Base-by-base conservation (phyloP, 2,329 filamentous ascomycete species). In the Cytospora piceicola region DNA sequence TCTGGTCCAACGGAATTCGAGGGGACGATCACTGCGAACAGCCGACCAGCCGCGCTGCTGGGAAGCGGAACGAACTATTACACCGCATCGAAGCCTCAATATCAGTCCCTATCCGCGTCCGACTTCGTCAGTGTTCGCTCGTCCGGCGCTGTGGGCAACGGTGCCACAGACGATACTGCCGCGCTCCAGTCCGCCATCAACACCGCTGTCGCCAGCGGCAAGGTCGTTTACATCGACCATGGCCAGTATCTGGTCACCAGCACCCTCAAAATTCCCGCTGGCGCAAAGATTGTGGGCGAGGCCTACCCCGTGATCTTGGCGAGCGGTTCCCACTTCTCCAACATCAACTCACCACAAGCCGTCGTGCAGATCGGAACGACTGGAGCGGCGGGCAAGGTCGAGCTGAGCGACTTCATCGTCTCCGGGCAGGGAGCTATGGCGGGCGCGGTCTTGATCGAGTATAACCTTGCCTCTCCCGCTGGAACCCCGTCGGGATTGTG, bases 381-480 rank as follows among this genome's bases (percentile, higher is more conserved):
- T 0, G 90, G 90, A 9, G 85, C 91, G 54, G 75, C 75, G 17
- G 91, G 91, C 9, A 78, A 77, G 15, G 82, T 93, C 20, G 90
- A 93, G 75, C 85, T 89, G 78, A 87, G 84, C 11, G 90, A 94
- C 72, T 87, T 91, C 70, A 83, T 94, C 54, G 81, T 94, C n/a
- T 85, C 84, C 65, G 91, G 89, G 0, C 82, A 86, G 67, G 90
- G 90, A 2, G 78, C 87, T 34, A 82, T 88, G 42, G 82, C 86
- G 0, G 91, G 91, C 9, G 90, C 90, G 1, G 82, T 88, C 11
- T 78, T 93, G 12, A 85, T 93, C 63, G 83, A 93, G 74, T 93
- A 88, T 81, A 93, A 93, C 74, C 79, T 93, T 14, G 82, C 79
- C 52, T 80, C 78, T 27, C 64, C 67, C 2, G 56, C 66, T 9